These are phyloP conservation scores for Prasinococcaceae sp. DNA, from an alignment of 139 green algal species.

Conservation along the genomic window DNA sequence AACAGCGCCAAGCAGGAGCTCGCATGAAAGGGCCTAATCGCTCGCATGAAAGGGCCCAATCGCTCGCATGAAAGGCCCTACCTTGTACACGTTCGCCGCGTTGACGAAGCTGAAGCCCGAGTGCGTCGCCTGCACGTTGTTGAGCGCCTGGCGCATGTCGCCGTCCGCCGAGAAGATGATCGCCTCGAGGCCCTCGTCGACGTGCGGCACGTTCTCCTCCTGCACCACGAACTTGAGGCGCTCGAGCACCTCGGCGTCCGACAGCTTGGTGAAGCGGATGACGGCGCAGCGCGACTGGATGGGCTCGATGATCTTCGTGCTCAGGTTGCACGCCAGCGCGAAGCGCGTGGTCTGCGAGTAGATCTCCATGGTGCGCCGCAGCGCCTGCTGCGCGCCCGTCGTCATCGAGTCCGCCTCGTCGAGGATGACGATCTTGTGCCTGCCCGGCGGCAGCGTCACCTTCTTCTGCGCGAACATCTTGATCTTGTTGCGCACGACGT, in stretches of 20 bases:
- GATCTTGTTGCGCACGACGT: slow-evolving; percentile 98
- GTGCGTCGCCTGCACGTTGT: slow-evolving; percentile 80
- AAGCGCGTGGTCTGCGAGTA: slow-evolving; percentile 90
- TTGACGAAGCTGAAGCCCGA: slow-evolving; percentile 81
- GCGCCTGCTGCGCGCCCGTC: slow-evolving; percentile 80
- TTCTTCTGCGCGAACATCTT: slow-evolving; percentile 99
- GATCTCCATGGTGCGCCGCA: slow-evolving; percentile 97
- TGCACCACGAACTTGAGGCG: slow-evolving; percentile 65
- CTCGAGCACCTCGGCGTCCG: slow-evolving; percentile 69
- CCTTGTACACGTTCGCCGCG: slow-evolving; percentile 80
- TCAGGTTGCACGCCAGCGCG: slow-evolving; percentile 90
- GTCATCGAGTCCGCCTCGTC: slow-evolving; percentile 99
- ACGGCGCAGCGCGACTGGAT: slow-evolving; percentile 97
- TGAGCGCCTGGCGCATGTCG: slow-evolving; percentile 97
- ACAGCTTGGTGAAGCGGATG: slow-evolving; percentile 72
- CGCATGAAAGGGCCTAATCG: no score
- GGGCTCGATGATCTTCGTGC: slow-evolving; percentile 93
- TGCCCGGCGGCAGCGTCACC: slow-evolving; percentile 75
- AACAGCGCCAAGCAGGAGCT: no score
- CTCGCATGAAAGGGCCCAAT: no score
- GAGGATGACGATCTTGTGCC: slow-evolving; percentile 95
- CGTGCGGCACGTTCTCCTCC: slow-evolving; percentile 54
- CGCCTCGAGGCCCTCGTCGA: slow-evolving; percentile 74
- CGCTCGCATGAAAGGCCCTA: no score
- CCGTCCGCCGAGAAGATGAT: slow-evolving; percentile 97